Base-by-base conservation (phyloP, 495 filamentous ascomycete species). In the Talaromyces ruber region DNA sequence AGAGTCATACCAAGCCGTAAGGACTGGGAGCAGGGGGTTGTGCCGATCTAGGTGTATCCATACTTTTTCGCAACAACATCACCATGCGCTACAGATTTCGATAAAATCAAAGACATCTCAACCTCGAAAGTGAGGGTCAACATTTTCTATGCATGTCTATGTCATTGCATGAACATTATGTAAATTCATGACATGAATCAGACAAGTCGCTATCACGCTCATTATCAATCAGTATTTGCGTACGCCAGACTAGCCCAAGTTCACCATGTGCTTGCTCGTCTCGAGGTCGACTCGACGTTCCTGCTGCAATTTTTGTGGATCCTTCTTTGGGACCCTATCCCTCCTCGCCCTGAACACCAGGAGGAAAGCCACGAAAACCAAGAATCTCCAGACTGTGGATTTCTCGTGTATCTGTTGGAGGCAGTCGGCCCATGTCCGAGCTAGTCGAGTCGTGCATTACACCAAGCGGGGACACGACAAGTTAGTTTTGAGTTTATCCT, bases 1-100 rank as follows among this genome's bases (percentile, higher is more conserved):
- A 71, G 73, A 52, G 69, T 78, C 12, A 72, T 79, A 62, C 75
- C 72, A 22, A 62, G 60, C 18, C 50, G 21, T 9, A 45, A 62
- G 28, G 60, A 62, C 3, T 45, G 29, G 54, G 54, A 57, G 16
- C 16, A 30, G n/a, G 54, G 29, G n/a, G 29, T 57, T 24, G 4
- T 26, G 22, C 51, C 51, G 22, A 14, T 28, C 21, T 54, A 11
- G 18, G 43, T n/a, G 21, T 2, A 47, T 16, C 3, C n/a, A 32
- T 47, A 47, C 18, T 47, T n/a, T 6, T 6, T 21, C n/a, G 34
- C 34, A 34, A 34, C 30, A 39, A 39, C 34, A 39, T 14, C 34
- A 16, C n/a, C n/a, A n/a, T n/a, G n/a, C 34, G 34, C 12, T 39
- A 37, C 14, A 14, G 0, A 39, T 39, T 16, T 14, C 14, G 34